A percentile compares a stretch with the other conserved stretches of the same genome.
Conservation (phyloP, 2,329 filamentous ascomycete genomes). For the Ophiobolus disseminans region DNA sequence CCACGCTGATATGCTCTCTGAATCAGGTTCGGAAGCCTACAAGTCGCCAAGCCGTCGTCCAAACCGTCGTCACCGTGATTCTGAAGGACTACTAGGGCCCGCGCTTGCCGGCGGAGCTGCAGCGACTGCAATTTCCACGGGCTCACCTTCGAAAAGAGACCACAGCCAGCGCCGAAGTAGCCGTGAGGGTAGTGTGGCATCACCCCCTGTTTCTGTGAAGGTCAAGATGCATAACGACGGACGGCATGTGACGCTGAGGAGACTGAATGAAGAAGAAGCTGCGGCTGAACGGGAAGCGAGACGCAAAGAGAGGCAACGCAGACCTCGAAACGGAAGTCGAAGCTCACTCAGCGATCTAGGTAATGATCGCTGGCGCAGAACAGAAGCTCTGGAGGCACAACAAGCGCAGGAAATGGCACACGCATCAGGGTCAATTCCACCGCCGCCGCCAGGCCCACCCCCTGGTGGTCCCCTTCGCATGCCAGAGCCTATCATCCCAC, state of each 20-base stretch:
- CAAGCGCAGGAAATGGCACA: conserved; percentile 43
- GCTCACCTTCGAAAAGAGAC: conserved; percentile 39
- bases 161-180: conserved; percentile 39
- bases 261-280: conserved; percentile 68
- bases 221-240: conserved; percentile 71
- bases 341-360: conserved; percentile 47
- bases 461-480: conserved; percentile 34
- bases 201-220: conserved; percentile 69
- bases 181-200: conserved; percentile 55
- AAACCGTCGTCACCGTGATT: conserved; percentile 41
- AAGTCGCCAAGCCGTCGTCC: conserved; percentile 45
- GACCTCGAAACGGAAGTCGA: conserved; percentile 49
- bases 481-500: conserved; percentile 39
- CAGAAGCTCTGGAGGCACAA: conserved; percentile 46
- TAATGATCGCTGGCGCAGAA: conserved; percentile 50
- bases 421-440: conserved; percentile 26
- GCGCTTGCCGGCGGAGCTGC: conserved; percentile 35
- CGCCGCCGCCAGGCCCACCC: conserved; percentile 36
- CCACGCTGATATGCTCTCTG: conserved; percentile 49
- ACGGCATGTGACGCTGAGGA: conserved; percentile 67
- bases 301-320: conserved; percentile 54
- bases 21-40: conserved; percentile 51
- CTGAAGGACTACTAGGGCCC: conserved; percentile 21
- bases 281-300: conserved; percentile 65
- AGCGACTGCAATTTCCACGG: conserved; percentile 33